Conservation (phyloP, 495 filamentous ascomycete species). For the Sporormia fimetaria region DNA sequence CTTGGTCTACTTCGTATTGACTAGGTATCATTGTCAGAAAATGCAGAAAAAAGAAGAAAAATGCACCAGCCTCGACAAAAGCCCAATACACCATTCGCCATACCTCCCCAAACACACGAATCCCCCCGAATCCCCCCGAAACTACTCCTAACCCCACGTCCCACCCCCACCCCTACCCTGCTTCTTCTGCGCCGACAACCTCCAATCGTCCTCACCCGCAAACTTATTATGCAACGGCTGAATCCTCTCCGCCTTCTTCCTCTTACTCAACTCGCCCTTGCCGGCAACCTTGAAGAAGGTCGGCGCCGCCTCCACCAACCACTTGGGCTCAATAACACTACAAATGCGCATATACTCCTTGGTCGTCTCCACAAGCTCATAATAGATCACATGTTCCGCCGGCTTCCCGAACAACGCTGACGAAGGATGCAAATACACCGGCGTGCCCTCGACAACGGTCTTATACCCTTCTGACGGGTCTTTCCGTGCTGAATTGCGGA, state of each 20-base stretch:
- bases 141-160: slow-evolving; percentile 67
- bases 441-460: slow-evolving; percentile 87
- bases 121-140: too few species aligned
- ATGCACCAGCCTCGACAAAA: too few species aligned
- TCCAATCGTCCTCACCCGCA: slow-evolving; percentile 85
- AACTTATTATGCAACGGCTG: slow-evolving; percentile 91
- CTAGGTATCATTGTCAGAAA: too few species aligned
- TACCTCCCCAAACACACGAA: too few species aligned
- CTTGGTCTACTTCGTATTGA: too few species aligned
- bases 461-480: slow-evolving; percentile 95
- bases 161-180: slow-evolving; percentile 84
- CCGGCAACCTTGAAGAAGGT: slow-evolving; percentile 98
- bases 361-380: slow-evolving; percentile 76
- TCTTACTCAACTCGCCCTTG: slow-evolving; percentile 74
- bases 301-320: slow-evolving; percentile 82
- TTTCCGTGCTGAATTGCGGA: slow-evolving; percentile 88
- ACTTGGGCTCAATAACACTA: slow-evolving; percentile 86
- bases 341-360: slow-evolving; percentile 97
- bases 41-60: too few species aligned
- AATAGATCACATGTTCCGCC: slow-evolving; percentile 90
- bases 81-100: too few species aligned
- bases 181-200: slow-evolving; percentile 76
- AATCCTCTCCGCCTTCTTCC: slow-evolving; percentile 89
- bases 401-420: slow-evolving; percentile 91
- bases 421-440: slow-evolving; percentile 85